Conservation (phyloP, 108 stramenopile species). For the Craspedostauros australis region DNA sequence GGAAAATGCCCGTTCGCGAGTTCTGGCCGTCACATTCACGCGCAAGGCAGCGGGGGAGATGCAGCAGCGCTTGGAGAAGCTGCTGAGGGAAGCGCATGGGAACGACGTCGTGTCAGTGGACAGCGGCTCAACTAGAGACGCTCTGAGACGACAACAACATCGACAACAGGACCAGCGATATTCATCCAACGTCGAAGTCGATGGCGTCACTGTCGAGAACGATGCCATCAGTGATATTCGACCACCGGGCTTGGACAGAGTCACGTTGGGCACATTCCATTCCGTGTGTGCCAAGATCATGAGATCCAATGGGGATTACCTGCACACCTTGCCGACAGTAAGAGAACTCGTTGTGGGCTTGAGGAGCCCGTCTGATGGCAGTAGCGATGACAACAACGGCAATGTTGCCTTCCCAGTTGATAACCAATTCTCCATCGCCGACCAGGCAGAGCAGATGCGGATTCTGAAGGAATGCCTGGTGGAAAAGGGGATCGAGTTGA, state of each 20-base stretch:
- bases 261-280: constrained; percentile 82
- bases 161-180: background rate
- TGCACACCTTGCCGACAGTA: constrained; percentile 49
- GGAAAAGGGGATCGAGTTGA: constrained; percentile 36
- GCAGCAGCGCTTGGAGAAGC: constrained; percentile 55
- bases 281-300: constrained; percentile 81
- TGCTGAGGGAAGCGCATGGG: constrained; percentile 21
- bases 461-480: constrained; percentile 53
- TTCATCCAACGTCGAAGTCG: constrained; percentile 12
- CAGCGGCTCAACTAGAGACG: too few species aligned
- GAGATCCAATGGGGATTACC: constrained; percentile 53
- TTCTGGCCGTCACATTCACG: constrained; percentile 92
- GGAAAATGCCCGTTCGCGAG: constrained; percentile 13
- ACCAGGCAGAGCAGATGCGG: constrained; percentile 64
- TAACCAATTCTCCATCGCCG: constrained; percentile 63
- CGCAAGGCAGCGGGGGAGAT: constrained; percentile 88
- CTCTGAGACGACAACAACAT: background rate
- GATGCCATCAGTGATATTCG: constrained; percentile 4
- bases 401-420: constrained; percentile 23
- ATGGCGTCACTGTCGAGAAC: constrained; percentile 20
- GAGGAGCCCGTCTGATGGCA: background rate
- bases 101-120: background rate
- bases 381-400: background rate
- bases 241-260: constrained; percentile 35
- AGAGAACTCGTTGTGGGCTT: constrained; percentile 1